Percentiles rank a stretch among this genome's conserved stretches.
phyloP scores from a whole-genome alignment of 805 yeast genomes.

The Ogataea glucozyma region DNA sequence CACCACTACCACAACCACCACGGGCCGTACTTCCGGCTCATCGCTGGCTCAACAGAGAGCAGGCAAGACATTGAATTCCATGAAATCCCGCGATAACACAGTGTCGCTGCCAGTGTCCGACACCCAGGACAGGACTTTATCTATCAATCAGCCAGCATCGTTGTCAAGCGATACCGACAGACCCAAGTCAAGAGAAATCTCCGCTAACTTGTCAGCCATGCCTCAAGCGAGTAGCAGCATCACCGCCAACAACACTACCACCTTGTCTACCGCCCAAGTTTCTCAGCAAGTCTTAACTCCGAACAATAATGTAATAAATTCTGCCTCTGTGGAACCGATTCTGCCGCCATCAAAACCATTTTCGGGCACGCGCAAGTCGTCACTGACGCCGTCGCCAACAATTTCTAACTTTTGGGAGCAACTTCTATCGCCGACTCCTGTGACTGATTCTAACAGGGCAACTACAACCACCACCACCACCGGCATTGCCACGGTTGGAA shows the following conservation, averaged over 20 bases:
- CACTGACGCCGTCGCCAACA: constrained; percentile 22
- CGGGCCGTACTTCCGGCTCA: constrained; percentile 10
- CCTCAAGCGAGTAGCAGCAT: neutral
- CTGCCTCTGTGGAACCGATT: constrained; percentile 16
- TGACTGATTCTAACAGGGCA: constrained; percentile 10
- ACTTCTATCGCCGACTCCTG: constrained; percentile 13
- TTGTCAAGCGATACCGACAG: no score
- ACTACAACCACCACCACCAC: constrained; percentile 10
- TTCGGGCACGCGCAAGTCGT: constrained; percentile 14
- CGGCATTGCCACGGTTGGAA: neutral
- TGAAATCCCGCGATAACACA: no score
- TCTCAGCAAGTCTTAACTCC: constrained; percentile 22
- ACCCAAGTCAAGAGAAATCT: no score
- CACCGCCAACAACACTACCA: no score
- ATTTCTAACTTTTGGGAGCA: constrained; percentile 25
- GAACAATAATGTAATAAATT: constrained; percentile 26
- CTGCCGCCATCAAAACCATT: constrained; percentile 28
- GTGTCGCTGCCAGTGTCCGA: no score
- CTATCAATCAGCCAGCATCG: no score
- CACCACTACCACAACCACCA: constrained; percentile 20
- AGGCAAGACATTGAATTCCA: neutral
- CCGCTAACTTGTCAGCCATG: no score
- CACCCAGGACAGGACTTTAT: no score
- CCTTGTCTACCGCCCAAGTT: no score
- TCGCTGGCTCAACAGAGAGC: constrained; percentile 1